phyloP scores from a whole-genome alignment of 805 yeast genomes.

The Teunomyces barrocoloradensis region DNA sequence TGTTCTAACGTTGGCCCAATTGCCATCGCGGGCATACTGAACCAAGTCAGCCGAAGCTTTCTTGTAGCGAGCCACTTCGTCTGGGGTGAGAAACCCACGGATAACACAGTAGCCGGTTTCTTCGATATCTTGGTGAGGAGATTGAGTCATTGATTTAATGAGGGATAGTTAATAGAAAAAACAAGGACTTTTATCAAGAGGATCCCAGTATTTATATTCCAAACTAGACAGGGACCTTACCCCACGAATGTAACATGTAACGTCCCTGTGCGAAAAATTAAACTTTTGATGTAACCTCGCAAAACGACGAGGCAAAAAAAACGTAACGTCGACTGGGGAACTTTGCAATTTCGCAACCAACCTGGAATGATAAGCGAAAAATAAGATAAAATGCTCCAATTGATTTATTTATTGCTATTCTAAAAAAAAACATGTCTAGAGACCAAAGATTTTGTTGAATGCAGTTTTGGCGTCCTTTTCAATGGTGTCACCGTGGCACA shows the following conservation, averaged over 20 bases:
- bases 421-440: not conserved
- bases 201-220: not conserved
- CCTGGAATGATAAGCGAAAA: too few relatives aligned
- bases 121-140: constrained; percentile 26
- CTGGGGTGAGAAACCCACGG: constrained; percentile 37
- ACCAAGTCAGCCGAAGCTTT: constrained; percentile 38
- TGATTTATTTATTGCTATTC: too few relatives aligned
- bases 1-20: constrained; percentile 49
- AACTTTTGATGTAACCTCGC: not conserved
- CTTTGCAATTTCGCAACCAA: too few relatives aligned
- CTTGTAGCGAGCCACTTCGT: constrained; percentile 36
- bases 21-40: constrained; percentile 43
- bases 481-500: constrained; percentile 60
- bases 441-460: constrained; percentile 14
- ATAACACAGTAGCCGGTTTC: constrained; percentile 38
- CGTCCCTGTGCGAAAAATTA: not conserved
- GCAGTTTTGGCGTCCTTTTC: constrained; percentile 33
- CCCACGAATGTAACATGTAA: constrained; percentile 1
- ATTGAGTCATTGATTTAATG: not conserved
- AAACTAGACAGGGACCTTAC: not conserved
- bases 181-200: too few relatives aligned
- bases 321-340: not conserved
- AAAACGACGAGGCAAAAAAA: not conserved
- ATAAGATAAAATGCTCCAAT: too few relatives aligned
- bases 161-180: too few relatives aligned